phyloP scores from a whole-genome alignment of 2,329 filamentous ascomycete genomes.

The Aspergillus tanneri region DNA sequence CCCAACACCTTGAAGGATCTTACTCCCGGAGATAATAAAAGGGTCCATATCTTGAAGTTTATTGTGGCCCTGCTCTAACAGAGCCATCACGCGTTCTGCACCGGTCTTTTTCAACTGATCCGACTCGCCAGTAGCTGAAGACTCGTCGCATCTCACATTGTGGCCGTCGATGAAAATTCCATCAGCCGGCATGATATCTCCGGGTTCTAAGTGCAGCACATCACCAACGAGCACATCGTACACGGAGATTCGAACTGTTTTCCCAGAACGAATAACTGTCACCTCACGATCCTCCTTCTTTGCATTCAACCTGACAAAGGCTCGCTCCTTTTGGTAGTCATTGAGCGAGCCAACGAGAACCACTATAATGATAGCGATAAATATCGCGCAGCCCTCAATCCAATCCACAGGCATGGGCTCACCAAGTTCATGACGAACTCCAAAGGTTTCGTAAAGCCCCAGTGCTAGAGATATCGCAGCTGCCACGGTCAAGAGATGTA shows the following conservation, averaged over 20 bases:
- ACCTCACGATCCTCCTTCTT: slow-evolving; percentile 65
- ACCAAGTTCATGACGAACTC: slow-evolving; percentile 15
- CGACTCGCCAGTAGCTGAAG: slow-evolving; percentile 68
- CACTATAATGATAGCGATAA: slow-evolving; percentile 69
- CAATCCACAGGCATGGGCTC: slow-evolving; percentile 55
- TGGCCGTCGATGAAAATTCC: slow-evolving; percentile 65
- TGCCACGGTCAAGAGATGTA: slow-evolving; percentile 66
- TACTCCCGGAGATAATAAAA: slow-evolving; percentile 75
- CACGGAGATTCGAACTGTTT: slow-evolving; percentile 59
- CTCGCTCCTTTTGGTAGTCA: slow-evolving; percentile 71
- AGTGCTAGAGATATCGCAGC: slow-evolving; percentile 70
- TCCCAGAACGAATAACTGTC: slow-evolving; percentile 63
- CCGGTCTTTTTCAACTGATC: slow-evolving; percentile 64
- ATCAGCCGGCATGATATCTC: slow-evolving; percentile 66
- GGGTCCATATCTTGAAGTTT: slow-evolving; percentile 56
- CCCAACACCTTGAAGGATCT: slow-evolving; percentile 73
- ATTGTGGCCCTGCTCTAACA: slow-evolving; percentile 49
- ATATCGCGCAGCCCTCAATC: slow-evolving; percentile 72
- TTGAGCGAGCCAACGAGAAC: slow-evolving; percentile 67
- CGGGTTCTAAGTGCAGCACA: slow-evolving; percentile 64
- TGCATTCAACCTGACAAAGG: slow-evolving; percentile 58
- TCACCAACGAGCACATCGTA: slow-evolving; percentile 66
- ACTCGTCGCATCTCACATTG: slow-evolving; percentile 67
- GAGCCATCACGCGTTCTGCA: slow-evolving; percentile 55
- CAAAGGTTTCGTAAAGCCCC: slow-evolving; percentile 59